A percentile compares a stretch with the other conserved stretches of the same genome.
Evolutionary conservation across 495 filamentous ascomycete species (phyloP).

Genomic region (Antarctomyces pellizariae): DNA sequence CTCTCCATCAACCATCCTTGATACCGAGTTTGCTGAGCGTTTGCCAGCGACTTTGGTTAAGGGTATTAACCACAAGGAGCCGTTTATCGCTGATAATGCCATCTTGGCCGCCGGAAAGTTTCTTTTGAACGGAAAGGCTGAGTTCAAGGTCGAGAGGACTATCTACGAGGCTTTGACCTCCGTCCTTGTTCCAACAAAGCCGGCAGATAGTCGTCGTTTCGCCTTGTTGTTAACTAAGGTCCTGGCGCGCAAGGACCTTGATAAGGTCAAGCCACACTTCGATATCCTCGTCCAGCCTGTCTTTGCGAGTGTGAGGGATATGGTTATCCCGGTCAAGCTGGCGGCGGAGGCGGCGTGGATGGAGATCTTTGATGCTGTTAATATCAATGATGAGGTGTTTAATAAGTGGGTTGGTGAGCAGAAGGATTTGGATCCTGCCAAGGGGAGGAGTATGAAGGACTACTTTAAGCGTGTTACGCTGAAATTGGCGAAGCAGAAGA

Average conservation of each 20-base stretch:
- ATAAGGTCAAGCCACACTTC: conserved; percentile 59
- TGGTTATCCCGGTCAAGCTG: conserved; percentile 89
- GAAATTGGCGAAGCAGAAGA: conserved; percentile 55
- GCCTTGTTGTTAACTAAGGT: conserved; percentile 80
- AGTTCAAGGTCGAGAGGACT: conserved; percentile 46
- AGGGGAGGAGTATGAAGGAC: conserved; percentile 80
- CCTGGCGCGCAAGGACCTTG: conserved; percentile 47
- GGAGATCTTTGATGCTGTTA: conserved; percentile 77
- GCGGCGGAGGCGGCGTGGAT: conserved; percentile 88
- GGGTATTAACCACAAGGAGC: conserved; percentile 27
- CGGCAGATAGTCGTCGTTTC: conserved; percentile 64
- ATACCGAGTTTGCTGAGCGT: conserved; percentile 39
- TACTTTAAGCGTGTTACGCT: conserved; percentile 90
- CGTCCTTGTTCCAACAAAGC: conserved; percentile 50
- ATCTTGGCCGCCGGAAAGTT: conserved; percentile 93
- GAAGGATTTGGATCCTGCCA: conserved; percentile 33
- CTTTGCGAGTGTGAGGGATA: conserved; percentile 76
- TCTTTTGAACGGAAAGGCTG: conserved; percentile 41
- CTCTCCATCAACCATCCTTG: conserved; percentile 39
- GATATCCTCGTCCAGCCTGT: conserved; percentile 54
- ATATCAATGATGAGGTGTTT: conserved; percentile 66
- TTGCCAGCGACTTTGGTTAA: conserved; percentile 20
- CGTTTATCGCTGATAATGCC: conserved; percentile 68
- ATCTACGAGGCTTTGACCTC: conserved; percentile 55
- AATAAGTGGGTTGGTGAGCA: conserved; percentile 64